A percentile compares a stretch with the other conserved stretches of the same genome.
Evolutionary conservation across 805 yeast genomes (phyloP).

Genomic region (Candida anglica): DNA sequence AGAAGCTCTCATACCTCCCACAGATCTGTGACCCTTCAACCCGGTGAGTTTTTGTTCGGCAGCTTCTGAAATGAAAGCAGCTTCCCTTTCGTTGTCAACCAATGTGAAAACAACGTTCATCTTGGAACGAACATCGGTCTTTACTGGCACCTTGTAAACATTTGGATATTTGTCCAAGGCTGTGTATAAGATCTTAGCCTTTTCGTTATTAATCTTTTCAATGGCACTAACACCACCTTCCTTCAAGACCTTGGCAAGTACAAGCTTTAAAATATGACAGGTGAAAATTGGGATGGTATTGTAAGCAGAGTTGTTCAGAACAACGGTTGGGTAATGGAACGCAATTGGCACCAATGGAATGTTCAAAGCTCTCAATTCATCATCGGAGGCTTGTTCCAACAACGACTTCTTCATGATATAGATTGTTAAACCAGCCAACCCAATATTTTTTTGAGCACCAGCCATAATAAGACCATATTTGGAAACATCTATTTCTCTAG

Average conservation of each 20-base stretch:
- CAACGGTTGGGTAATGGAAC: constrained; percentile 80
- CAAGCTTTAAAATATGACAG: constrained; percentile 79
- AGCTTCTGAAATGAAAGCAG: constrained; percentile 68
- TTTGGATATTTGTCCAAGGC: constrained; percentile 65
- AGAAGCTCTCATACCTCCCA: constrained; percentile 95
- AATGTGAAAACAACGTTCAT: constrained; percentile 94
- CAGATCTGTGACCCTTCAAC: constrained; percentile 93
- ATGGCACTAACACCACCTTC: constrained; percentile 73
- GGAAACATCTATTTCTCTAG: constrained; percentile 74
- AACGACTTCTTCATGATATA: constrained; percentile 84
- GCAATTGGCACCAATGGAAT: constrained; percentile 89
- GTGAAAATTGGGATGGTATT: constrained; percentile 96
- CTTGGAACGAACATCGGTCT: constrained; percentile 58
- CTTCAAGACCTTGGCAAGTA: constrained; percentile 55
- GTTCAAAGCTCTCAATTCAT: constrained; percentile 51
- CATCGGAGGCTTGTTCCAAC: constrained; percentile 63
- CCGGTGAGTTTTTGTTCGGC: constrained; percentile 60
- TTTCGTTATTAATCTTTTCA: constrained; percentile 51
- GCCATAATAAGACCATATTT: constrained; percentile 90
- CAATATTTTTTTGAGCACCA: constrained; percentile 98
- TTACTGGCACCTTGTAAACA: constrained; percentile 65
- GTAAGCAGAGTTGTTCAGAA: constrained; percentile 86
- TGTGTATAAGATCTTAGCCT: constrained; percentile 61
- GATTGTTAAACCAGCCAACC: constrained; percentile 91
- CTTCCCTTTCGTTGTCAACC: constrained; percentile 59